A percentile compares a stretch with the other conserved stretches of the same genome.
Conservation (phyloP, 164 flowering plant genomes). For the Pachysandra terminalis region DNA sequence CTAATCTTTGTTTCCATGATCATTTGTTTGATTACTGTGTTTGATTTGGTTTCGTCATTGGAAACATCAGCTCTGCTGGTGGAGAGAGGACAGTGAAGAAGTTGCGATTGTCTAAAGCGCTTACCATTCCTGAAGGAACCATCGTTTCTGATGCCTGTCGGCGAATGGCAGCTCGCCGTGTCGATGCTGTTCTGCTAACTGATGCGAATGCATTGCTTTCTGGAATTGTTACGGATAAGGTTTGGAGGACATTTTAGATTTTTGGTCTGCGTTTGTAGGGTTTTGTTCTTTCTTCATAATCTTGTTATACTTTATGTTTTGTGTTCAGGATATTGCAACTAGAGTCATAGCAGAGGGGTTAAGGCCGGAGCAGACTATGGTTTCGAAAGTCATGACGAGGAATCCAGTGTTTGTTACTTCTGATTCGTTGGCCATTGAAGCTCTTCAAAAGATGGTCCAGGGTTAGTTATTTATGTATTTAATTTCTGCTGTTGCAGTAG, state of each 20-base stretch:
- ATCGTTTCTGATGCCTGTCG: conserved; percentile 91
- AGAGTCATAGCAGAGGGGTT: conserved; percentile 91
- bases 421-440: conserved; percentile 86
- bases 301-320: conserved; percentile 3
- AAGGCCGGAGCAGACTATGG: conserved; percentile 81
- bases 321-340: conserved; percentile 68
- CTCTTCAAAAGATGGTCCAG: conserved; percentile 95
- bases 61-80: conserved; percentile 32
- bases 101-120: conserved; percentile 85
- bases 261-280: conserved; percentile 3
- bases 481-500: neutral
- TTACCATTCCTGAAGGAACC: conserved; percentile 91
- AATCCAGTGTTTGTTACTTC: conserved; percentile 89
- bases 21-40: neutral
- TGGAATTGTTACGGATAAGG: conserved; percentile 94
- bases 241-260: conserved; percentile 1
- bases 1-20: neutral
- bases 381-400: conserved; percentile 90
- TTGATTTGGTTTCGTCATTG: neutral
- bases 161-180: conserved; percentile 86
- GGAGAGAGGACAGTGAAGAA: conserved; percentile 95
- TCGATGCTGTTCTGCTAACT: conserved; percentile 85
- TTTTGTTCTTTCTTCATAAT: neutral
- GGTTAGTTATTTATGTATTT: conserved; percentile 37
- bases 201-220: conserved; percentile 88